Evolutionary conservation across 208 protist species (phyloP).

Genomic region (Entamoeba dispar): DNA sequence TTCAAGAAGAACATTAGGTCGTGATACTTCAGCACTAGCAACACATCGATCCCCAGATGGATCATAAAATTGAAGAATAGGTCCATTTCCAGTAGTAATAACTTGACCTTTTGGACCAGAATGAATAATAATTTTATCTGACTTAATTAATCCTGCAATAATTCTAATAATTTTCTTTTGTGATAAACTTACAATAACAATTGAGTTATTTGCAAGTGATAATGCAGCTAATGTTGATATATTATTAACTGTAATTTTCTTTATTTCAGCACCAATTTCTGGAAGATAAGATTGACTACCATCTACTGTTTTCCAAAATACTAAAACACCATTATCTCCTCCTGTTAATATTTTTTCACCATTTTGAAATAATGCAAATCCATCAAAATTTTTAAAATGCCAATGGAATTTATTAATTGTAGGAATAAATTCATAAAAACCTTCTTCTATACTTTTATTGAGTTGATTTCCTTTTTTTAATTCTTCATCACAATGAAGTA

Average conservation of each 20-base stretch:
- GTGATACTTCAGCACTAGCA: background rate
- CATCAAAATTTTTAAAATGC: background rate
- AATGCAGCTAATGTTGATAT: background rate
- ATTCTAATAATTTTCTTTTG: background rate
- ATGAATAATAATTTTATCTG: background rate
- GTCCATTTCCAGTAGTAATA: background rate
- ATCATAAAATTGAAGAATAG: background rate
- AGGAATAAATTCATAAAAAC: background rate
- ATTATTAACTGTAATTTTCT: background rate
- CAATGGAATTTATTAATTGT: background rate
- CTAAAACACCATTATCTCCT: background rate
- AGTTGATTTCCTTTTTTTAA: background rate
- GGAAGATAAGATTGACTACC: background rate
- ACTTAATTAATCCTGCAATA: background rate
- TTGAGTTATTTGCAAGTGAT: background rate
- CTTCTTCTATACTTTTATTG: background rate
- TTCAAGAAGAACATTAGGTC: background rate
- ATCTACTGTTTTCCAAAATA: background rate
- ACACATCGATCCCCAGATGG: background rate
- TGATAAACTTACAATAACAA: background rate
- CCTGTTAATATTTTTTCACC: background rate
- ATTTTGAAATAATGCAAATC: background rate
- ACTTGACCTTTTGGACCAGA: background rate
- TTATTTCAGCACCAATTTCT: background rate
- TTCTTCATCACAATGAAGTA: background rate